A percentile compares a stretch with the other conserved stretches of the same genome.
Conservation (phyloP, 352 stramenopile species). For the Globisporangium spinosum region DNA sequence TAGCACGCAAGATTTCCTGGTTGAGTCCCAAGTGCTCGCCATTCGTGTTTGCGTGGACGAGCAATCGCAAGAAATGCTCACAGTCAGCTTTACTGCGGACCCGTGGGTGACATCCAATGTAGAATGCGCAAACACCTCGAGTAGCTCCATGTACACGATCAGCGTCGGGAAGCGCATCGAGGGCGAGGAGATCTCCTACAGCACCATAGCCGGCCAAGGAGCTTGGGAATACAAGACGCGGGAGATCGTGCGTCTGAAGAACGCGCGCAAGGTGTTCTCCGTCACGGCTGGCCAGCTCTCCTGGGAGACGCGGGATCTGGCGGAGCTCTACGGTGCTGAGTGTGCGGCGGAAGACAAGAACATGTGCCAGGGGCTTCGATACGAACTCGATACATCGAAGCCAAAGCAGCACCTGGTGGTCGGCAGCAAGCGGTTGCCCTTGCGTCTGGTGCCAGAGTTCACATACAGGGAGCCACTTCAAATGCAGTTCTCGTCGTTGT, state of each 20-base stretch:
- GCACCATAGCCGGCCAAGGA: background rate
- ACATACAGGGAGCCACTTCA: background rate
- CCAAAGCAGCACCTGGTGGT: background rate
- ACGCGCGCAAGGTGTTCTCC: conserved; percentile 24
- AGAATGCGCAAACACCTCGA: background rate
- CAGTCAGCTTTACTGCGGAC: background rate
- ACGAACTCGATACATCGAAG: background rate
- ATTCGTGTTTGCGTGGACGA: conserved; percentile 3
- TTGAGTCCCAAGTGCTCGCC: background rate
- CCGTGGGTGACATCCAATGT: background rate
- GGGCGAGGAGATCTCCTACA: conserved; percentile 8
- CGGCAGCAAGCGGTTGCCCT: background rate
- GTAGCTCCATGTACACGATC: conserved; percentile 1
- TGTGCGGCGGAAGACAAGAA: background rate
- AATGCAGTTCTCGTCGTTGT: background rate
- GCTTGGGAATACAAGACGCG: background rate
- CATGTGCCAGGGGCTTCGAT: conserved; percentile 6
- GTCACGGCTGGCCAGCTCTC: conserved; percentile 21
- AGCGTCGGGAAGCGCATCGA: conserved; percentile 12
- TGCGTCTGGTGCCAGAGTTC: background rate
- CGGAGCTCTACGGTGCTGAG: conserved; percentile 12
- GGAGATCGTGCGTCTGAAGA: conserved; percentile 11
- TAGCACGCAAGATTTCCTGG: background rate
- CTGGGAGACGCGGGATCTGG: conserved; percentile 18
- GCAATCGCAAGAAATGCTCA: background rate